These are phyloP conservation scores for Fusarium sp. DNA, from an alignment of 2,329 filamentous ascomycete species.

Conservation along the genomic window DNA sequence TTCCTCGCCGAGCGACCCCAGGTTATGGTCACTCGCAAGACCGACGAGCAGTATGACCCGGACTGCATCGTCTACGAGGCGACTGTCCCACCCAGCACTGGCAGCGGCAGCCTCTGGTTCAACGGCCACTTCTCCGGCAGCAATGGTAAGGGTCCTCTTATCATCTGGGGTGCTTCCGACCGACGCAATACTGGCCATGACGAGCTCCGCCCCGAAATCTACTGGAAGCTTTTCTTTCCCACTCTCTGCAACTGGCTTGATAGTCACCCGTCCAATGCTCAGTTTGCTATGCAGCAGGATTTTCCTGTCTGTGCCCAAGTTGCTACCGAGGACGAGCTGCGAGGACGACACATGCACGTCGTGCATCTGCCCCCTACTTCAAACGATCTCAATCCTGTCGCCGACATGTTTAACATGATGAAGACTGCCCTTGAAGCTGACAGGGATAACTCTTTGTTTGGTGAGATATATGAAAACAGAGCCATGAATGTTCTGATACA, in stretches of 20 bases:
- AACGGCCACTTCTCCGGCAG: conserved; percentile 20
- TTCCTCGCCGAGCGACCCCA: neutral
- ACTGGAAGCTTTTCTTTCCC: conserved; percentile 7
- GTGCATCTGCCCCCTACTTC: conserved; percentile 24
- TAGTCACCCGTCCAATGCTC: neutral
- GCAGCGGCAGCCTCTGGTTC: neutral
- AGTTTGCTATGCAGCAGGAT: conserved; percentile 11
- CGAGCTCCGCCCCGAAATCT: neutral
- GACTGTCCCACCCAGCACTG: neutral
- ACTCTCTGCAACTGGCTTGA: conserved; percentile 5
- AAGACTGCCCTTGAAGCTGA: conserved; percentile 8
- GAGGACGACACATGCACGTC: neutral
- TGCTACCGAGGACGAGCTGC: conserved; percentile 8
- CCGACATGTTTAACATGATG: conserved; percentile 10
- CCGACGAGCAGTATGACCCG: conserved; percentile 7
- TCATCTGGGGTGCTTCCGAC: conserved; percentile 1
- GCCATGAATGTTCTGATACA: neutral
- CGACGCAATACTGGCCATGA: neutral
- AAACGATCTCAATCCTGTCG: conserved; percentile 26
- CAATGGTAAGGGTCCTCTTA: conserved; percentile 16
- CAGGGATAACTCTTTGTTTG: neutral
- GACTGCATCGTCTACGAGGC: conserved; percentile 16
- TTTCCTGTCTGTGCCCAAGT: neutral
- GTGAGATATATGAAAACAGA: neutral
- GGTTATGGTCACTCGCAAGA: conserved; percentile 26